These are phyloP conservation scores for Vigna radiata DNA, from an alignment of 306 rosid species.

Conservation along the genomic window DNA sequence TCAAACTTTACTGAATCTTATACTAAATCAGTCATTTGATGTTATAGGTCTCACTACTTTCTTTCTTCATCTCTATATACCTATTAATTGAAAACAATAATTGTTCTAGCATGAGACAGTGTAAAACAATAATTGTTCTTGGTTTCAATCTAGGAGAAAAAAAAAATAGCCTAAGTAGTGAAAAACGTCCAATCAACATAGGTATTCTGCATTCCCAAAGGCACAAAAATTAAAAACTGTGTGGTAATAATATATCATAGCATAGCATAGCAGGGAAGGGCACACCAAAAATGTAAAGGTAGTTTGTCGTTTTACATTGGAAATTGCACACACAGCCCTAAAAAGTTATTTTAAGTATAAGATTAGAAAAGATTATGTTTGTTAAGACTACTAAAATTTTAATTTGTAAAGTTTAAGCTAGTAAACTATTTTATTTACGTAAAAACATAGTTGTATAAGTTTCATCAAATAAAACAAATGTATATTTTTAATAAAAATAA, in stretches of 20 bases:
- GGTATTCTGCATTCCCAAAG: slow-evolving; percentile 24
- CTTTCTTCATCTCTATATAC: neutral
- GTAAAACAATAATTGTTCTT: neutral
- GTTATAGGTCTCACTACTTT: neutral
- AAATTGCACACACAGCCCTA: neutral
- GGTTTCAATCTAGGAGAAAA: neutral
- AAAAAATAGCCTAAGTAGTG: neutral
- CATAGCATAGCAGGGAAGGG: neutral
- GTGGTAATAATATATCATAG: neutral
- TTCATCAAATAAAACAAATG: too few relatives aligned
- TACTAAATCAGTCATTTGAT: neutral
- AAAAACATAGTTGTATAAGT: too few relatives aligned
- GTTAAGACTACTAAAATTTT: too few relatives aligned
- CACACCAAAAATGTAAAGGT: neutral
- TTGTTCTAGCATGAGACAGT: neutral
- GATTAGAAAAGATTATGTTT: neutral
- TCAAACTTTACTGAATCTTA: too few relatives aligned
- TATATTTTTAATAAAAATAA: too few relatives aligned
- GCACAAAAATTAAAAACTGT: neutral
- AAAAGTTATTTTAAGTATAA: neutral
- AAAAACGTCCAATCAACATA: slow-evolving; percentile 3
- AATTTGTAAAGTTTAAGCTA: too few relatives aligned
- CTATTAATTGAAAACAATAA: neutral
- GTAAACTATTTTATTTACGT: too few relatives aligned
- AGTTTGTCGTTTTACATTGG: slow-evolving; percentile 1